A percentile compares a stretch with the other conserved stretches of the same genome.
Conservation (phyloP, 768 basidiomycete genomes). For the Mycena maculata region DNA sequence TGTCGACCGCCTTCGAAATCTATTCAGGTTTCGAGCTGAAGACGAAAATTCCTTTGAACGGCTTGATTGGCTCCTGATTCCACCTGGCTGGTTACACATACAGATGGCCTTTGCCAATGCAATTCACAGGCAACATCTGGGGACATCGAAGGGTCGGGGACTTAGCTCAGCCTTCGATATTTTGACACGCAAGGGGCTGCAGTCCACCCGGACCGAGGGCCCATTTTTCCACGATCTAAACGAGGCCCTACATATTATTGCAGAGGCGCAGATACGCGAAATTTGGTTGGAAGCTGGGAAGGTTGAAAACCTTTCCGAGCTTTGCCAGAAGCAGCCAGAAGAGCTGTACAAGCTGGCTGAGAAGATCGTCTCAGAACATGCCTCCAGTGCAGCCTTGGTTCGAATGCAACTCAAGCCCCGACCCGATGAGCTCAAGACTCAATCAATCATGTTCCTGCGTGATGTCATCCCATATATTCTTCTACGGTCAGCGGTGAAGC, state of each 20-base stretch:
- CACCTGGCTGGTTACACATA: too few species aligned
- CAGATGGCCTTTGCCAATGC: too few species aligned
- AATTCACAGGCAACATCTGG: conserved; percentile 55
- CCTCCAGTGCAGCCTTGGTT: conserved; percentile 46
- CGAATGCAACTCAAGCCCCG: conserved; percentile 29
- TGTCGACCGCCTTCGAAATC: too few species aligned
- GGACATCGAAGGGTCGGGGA: conserved; percentile 41
- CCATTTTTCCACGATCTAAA: conserved; percentile 50
- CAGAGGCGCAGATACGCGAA: conserved; percentile 51
- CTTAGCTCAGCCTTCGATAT: conserved; percentile 46
- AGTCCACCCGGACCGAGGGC: conserved; percentile 39
- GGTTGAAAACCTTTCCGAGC: conserved; percentile 40
- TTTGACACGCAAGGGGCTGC: conserved; percentile 45
- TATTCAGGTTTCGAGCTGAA: too few species aligned
- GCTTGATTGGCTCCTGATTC: too few species aligned
- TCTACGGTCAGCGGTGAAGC: conserved; percentile 48
- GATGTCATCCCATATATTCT: conserved; percentile 52
- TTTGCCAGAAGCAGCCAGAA: conserved; percentile 40
- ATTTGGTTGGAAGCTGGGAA: conserved; percentile 44
- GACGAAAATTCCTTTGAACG: too few species aligned
- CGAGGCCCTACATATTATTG: conserved; percentile 49
- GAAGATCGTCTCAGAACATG: conserved; percentile 39
- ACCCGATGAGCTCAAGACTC: conserved; percentile 44
- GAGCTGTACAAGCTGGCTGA: conserved; percentile 43
- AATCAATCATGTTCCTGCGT: conserved; percentile 50